These are phyloP conservation scores for Albifimbria verrucaria DNA, from an alignment of 2,329 filamentous ascomycete species.

Conservation along the genomic window DNA sequence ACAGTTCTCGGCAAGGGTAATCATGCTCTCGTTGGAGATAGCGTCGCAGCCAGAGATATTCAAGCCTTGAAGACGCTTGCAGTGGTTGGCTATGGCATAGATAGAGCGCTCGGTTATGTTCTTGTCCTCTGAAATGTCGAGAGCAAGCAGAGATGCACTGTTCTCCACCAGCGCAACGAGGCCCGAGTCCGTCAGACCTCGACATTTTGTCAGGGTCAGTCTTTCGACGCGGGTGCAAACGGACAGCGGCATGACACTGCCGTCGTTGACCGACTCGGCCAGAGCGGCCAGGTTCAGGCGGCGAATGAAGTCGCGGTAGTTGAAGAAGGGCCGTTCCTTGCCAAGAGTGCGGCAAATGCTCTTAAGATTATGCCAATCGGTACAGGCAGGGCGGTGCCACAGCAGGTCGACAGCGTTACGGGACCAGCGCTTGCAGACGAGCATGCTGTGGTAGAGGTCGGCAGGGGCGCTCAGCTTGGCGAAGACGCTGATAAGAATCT, in stretches of 20 bases:
- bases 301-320: slow-evolving; percentile 87
- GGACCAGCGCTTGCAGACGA: slow-evolving; percentile 93
- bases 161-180: slow-evolving; percentile 75
- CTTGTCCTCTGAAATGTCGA: slow-evolving; percentile 85
- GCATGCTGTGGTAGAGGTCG: slow-evolving; percentile 84
- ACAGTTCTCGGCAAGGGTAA: slow-evolving; percentile 76
- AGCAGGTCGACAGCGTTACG: slow-evolving; percentile 87
- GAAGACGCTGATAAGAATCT: slow-evolving; percentile 93
- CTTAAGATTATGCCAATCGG: slow-evolving; percentile 76
- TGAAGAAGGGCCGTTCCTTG: slow-evolving; percentile 73
- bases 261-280: slow-evolving; percentile 75
- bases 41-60: slow-evolving; percentile 86
- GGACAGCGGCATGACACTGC: slow-evolving; percentile 76
- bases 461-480: slow-evolving; percentile 71
- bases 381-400: slow-evolving; percentile 92
- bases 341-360: slow-evolving; percentile 78
- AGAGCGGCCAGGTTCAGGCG: slow-evolving; percentile 85
- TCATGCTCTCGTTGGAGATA: slow-evolving; percentile 83
- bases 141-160: slow-evolving; percentile 77
- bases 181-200: slow-evolving; percentile 77
- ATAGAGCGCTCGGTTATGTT: slow-evolving; percentile 83
- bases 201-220: slow-evolving; percentile 87
- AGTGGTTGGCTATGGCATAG: slow-evolving; percentile 73
- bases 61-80: slow-evolving; percentile 80
- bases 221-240: slow-evolving; percentile 90